A percentile compares a stretch with the other conserved stretches of the same genome.
These are phyloP conservation scores for Coniochaeta prunicola DNA, from an alignment of 2,329 filamentous ascomycete species.

Conservation along the genomic window DNA sequence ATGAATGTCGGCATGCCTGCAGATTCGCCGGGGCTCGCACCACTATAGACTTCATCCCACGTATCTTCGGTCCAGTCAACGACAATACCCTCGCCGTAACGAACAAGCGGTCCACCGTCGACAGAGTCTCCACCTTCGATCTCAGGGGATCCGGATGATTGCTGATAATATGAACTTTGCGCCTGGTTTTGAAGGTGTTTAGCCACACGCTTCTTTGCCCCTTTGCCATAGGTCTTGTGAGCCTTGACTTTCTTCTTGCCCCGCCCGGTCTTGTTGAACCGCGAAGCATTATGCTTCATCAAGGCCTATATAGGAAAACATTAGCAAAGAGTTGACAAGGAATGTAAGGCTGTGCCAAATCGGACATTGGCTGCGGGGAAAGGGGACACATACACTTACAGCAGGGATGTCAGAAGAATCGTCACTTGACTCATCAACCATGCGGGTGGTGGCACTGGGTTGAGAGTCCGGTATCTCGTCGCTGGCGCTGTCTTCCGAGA, in stretches of 20 bases:
- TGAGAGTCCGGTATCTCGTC: slow-evolving; percentile 34
- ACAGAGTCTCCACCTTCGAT: slow-evolving; percentile 22
- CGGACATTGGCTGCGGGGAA: no score
- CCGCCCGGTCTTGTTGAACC: slow-evolving; percentile 15
- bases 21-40: slow-evolving; percentile 36
- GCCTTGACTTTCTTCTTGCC: slow-evolving; percentile 41
- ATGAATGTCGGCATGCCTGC: slow-evolving; percentile 55
- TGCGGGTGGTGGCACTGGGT: slow-evolving; percentile 37
- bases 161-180: slow-evolving; percentile 19
- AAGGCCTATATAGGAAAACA: slow-evolving; percentile 7
- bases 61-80: slow-evolving; percentile 75
- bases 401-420: slow-evolving; percentile 34
- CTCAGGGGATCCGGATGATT: slow-evolving; percentile 24
- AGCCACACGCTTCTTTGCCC: slow-evolving; percentile 34
- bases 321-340: slow-evolving; percentile 4
- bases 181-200: slow-evolving; percentile 24
- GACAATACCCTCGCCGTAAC: slow-evolving; percentile 76
- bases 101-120: slow-evolving; percentile 59
- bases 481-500: slow-evolving; percentile 45
- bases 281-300: slow-evolving; percentile 7
- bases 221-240: slow-evolving; percentile 38
- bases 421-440: slow-evolving; percentile 52
- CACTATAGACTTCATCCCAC: slow-evolving; percentile 63
- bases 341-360: no score
- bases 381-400: slow-evolving; percentile 23